These are phyloP conservation scores for Amanita thiersii DNA, from an alignment of 768 basidiomycete genomes.

Conservation along the genomic window DNA sequence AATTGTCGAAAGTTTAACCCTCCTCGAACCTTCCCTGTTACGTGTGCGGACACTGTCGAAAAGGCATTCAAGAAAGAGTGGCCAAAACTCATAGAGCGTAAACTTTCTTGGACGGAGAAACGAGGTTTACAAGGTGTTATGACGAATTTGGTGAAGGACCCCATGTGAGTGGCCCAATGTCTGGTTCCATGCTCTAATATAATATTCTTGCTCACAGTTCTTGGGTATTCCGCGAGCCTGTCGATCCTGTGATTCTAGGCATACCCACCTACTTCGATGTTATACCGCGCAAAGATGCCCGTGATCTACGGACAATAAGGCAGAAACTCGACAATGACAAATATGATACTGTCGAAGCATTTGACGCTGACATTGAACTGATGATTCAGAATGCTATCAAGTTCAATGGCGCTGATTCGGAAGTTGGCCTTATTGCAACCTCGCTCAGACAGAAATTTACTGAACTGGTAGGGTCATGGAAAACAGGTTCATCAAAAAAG, in stretches of 20 bases:
- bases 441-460: conserved; percentile 41
- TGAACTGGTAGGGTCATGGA: conserved; percentile 43
- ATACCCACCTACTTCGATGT: conserved; percentile 88
- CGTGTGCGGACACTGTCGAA: conserved; percentile 70
- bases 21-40: conserved; percentile 62
- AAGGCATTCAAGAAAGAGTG: conserved; percentile 79
- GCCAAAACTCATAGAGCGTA: conserved; percentile 65
- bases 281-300: conserved; percentile 77
- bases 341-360: conserved; percentile 68
- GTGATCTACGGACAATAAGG: conserved; percentile 79
- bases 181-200: conserved; percentile 4
- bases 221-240: conserved; percentile 74
- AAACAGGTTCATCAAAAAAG: conserved; percentile 51
- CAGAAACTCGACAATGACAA: conserved; percentile 75
- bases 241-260: conserved; percentile 77
- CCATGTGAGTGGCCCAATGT: conserved; percentile 35
- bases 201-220: conserved; percentile 39
- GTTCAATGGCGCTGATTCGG: conserved; percentile 81
- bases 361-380: conserved; percentile 79
- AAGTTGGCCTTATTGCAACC: conserved; percentile 62
- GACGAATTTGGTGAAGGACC: conserved; percentile 61
- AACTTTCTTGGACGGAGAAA: conserved; percentile 74
- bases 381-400: conserved; percentile 85
- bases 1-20: conserved; percentile 96
- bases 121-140: conserved; percentile 65